A percentile compares a stretch with the other conserved stretches of the same genome.
Evolutionary conservation across 257 asterid species (phyloP).

Genomic region (Jacaranda mimosifolia): DNA sequence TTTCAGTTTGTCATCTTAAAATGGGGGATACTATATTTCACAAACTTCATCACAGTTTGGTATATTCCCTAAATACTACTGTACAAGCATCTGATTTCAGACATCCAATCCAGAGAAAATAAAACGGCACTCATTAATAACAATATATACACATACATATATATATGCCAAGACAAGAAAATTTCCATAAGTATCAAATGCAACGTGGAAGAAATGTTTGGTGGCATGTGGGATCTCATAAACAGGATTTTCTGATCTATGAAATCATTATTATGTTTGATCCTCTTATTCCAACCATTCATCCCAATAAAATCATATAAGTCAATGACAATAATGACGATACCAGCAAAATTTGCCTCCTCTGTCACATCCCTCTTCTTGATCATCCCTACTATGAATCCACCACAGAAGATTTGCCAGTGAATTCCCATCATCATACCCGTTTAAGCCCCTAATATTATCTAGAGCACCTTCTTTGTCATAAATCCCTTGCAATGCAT

Average conservation of each 20-base stretch:
- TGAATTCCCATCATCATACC: slow-evolving; percentile 87
- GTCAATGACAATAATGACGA: slow-evolving; percentile 75
- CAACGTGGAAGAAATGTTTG: background rate
- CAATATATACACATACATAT: background rate
- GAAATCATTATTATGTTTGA: background rate
- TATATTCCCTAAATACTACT: no score
- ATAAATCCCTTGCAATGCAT: slow-evolving; percentile 79
- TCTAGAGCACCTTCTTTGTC: slow-evolving; percentile 63
- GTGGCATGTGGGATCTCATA: background rate
- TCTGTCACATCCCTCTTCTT: slow-evolving; percentile 42
- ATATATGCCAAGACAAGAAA: background rate
- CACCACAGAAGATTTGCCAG: slow-evolving; percentile 89
- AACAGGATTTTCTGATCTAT: background rate
- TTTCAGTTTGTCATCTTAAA: slow-evolving; percentile 14
- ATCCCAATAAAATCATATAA: background rate
- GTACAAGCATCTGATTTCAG: no score
- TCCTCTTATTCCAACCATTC: background rate
- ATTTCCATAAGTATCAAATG: background rate
- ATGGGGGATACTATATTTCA: background rate
- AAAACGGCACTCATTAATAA: background rate
- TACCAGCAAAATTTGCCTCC: slow-evolving; percentile 69
- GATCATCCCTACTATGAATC: slow-evolving; percentile 73
- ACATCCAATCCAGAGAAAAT: no score
- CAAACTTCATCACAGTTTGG: background rate
- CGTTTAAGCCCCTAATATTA: slow-evolving; percentile 60